Base-by-base conservation (phyloP, 2,329 filamentous ascomycete genomes). In the Hymenoscyphus fraxineus region DNA sequence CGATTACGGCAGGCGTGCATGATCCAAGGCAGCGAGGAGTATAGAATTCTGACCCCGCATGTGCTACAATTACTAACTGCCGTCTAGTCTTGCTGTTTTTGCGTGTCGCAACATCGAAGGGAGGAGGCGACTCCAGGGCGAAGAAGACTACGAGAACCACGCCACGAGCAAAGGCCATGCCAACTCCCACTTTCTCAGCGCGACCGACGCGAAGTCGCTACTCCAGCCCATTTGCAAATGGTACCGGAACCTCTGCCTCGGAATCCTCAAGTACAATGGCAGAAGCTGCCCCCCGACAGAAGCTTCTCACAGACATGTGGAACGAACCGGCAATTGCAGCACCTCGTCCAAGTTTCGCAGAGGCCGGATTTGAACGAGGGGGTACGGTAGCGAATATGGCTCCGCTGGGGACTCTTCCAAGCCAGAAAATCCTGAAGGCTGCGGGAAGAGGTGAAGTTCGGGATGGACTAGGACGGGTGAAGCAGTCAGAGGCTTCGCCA, bases 371-470 rank as follows among this genome's bases (percentile, higher is more conserved):
- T 70, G 81, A 89, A 72, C 83, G 89, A 59, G 86, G 87, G 76
- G 91, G 91, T 68, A 90, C 96, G 19, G 81, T 96, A 65, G 88
- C 91, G 77, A 88, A 88, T 72, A 96, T 96, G 93, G 88, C 88
- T 61, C 88, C 93, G 32, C 79, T 97, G 63, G 93, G 93, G 51
- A 83, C 87, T 62, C 81, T 88, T 70, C 93, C 93, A 13, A 83
- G 82, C 27, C 78, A 83, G 58, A 83, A 86, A 74, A 80, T 87
- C 69, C 86, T 87, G 78, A 81, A 79, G 72, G 74, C 74, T 66
- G 72, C 73, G 63, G 69, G 72, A 59, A 73, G 70, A 64, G 47
- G 67, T 16, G 65, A 69, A 13, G 59, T 51, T 16, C 27, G 64
- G 44, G 70, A 70, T 41, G 55, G 62, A n/a, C 51, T 54, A 60